phyloP scores from a whole-genome alignment of 2,329 filamentous ascomycete genomes.

The Neofusicoccum laricinum region DNA sequence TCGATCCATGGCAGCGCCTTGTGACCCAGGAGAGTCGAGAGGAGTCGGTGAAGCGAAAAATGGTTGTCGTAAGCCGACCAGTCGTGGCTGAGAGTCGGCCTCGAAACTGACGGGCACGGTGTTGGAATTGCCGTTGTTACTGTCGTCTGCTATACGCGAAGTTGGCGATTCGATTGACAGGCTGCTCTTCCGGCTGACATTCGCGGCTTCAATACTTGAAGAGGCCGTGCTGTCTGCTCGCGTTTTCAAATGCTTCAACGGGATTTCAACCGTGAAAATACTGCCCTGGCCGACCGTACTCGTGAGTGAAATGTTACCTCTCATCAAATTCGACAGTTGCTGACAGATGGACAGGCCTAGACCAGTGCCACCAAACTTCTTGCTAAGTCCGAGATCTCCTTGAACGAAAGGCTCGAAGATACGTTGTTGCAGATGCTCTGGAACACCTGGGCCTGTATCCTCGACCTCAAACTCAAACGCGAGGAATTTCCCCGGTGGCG shows the following conservation, averaged over 20 bases:
- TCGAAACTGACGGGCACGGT: conserved; percentile 43
- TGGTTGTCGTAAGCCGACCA: conserved; percentile 78
- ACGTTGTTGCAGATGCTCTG: conserved; percentile 70
- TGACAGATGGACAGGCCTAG: conserved; percentile 86
- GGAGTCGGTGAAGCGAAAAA: conserved; percentile 63
- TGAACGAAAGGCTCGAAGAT: conserved; percentile 96
- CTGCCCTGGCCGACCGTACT: conserved; percentile 74
- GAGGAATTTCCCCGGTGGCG: conserved; percentile 64
- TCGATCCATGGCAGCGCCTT: conserved; percentile 63
- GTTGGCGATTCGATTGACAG: conserved; percentile 14
- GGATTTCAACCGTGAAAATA: conserved; percentile 79
- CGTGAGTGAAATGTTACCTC: conserved; percentile 67
- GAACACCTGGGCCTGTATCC: conserved; percentile 84
- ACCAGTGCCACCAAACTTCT: conserved; percentile 86
- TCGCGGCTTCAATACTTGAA: conserved; percentile 29
- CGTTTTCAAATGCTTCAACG: conserved; percentile 71
- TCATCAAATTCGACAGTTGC: conserved; percentile 81
- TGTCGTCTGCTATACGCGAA: conserved; percentile 26
- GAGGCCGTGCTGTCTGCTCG: conserved; percentile 54
- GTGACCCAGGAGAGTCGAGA: conserved; percentile 55
- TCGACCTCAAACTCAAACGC: conserved; percentile 85
- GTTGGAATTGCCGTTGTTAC: conserved; percentile 26
- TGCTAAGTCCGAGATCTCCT: conserved; percentile 83
- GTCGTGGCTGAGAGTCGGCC: conserved; percentile 67
- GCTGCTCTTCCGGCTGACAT: conserved; percentile 22